These are phyloP conservation scores for Zizania latifolia DNA, from an alignment of 176 grass and related monocot species.

Conservation along the genomic window DNA sequence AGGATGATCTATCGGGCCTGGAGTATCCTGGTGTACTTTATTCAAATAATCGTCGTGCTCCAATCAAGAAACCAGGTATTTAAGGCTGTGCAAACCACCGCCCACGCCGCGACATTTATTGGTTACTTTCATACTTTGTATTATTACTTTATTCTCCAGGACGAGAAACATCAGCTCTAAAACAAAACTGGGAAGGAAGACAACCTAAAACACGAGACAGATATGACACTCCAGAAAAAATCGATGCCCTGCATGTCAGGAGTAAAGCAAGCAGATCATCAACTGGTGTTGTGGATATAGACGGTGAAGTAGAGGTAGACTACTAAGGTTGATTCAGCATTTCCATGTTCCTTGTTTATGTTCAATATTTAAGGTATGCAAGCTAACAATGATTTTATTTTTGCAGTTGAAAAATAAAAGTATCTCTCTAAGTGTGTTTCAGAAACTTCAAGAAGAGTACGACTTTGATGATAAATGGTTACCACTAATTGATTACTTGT, in stretches of 20 bases:
- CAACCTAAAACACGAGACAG: slow-evolving; percentile 30
- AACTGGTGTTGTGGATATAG: slow-evolving; percentile 30
- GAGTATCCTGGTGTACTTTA: slow-evolving; percentile 51
- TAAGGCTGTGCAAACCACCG: neutral
- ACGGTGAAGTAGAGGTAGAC: slow-evolving; percentile 57
- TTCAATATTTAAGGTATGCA: slow-evolving; percentile 7
- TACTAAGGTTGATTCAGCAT: slow-evolving; percentile 23
- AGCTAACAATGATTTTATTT: slow-evolving; percentile 13
- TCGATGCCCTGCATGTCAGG: neutral
- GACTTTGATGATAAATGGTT: slow-evolving; percentile 88
- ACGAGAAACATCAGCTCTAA: slow-evolving; percentile 22
- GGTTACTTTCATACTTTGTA: neutral
- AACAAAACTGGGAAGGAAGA: slow-evolving; percentile 48
- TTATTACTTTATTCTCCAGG: slow-evolving; percentile 37
- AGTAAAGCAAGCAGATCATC: slow-evolving; percentile 28
- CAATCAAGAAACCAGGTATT: slow-evolving; percentile 46
- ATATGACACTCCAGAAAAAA: slow-evolving; percentile 24
- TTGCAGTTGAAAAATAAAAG: slow-evolving; percentile 77
- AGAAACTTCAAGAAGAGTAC: slow-evolving; percentile 79
- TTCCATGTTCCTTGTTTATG: slow-evolving; percentile 14
- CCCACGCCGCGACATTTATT: neutral
- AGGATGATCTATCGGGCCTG: slow-evolving; percentile 61
- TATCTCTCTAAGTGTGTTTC: slow-evolving; percentile 51
- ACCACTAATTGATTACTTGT: slow-evolving; percentile 81
- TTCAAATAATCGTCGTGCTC: slow-evolving; percentile 30